Evolutionary conservation across 257 asterid species (phyloP).

Genomic region (Solanum peruvianum): DNA sequence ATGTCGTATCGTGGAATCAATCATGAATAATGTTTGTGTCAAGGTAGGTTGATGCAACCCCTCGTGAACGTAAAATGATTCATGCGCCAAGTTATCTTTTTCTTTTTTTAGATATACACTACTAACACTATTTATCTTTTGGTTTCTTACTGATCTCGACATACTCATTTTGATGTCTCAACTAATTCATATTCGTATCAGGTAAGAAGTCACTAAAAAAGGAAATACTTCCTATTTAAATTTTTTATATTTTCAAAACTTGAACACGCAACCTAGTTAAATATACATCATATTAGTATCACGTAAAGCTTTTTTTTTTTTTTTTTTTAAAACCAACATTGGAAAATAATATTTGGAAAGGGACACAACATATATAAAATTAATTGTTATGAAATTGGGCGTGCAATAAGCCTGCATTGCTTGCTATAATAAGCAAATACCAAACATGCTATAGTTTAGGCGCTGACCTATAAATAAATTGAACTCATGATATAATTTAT

Average conservation of each 20-base stretch:
- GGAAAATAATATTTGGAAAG: background rate
- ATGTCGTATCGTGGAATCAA: background rate
- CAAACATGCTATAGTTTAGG: background rate
- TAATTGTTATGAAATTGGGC: background rate
- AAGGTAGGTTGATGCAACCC: background rate
- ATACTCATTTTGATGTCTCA: background rate
- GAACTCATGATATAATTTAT: background rate
- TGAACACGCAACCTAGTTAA: background rate
- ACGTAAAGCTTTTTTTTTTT: background rate
- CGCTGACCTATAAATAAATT: background rate
- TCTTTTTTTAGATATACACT: background rate
- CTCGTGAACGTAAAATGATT: background rate
- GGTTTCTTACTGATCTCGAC: background rate
- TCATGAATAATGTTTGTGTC: background rate
- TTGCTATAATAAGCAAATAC: background rate
- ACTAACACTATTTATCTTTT: background rate
- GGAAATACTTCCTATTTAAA: background rate
- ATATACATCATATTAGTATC: background rate
- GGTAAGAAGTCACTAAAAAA: background rate
- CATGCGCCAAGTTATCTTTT: background rate
- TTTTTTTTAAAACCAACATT: background rate
- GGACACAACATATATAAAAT: background rate
- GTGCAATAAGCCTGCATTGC: background rate
- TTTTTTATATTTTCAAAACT: background rate
- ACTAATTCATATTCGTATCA: background rate